These are phyloP conservation scores for Purpureocillium takamizusanense DNA, from an alignment of 2,329 filamentous ascomycete genomes.

Conservation along the genomic window DNA sequence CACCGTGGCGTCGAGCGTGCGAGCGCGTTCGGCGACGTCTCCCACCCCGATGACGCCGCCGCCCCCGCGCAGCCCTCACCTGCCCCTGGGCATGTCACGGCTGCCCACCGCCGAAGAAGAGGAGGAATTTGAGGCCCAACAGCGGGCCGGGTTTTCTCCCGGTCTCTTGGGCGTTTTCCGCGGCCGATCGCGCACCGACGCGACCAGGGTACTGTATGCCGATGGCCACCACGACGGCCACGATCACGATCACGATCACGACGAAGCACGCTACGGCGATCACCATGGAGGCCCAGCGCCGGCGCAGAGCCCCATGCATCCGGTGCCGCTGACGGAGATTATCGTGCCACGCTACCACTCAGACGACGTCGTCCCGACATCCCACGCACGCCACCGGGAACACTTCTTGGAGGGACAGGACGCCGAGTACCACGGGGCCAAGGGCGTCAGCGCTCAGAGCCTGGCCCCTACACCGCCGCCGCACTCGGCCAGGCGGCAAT, in stretches of 20 bases:
- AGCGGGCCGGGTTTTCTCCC: constrained; percentile 31
- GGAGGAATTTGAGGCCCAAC: constrained; percentile 39
- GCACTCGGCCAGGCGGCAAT: constrained; percentile 62
- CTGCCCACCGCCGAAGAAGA: constrained; percentile 61
- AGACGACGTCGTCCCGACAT: constrained; percentile 31
- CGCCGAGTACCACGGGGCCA: constrained; percentile 40
- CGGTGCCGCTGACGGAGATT: constrained; percentile 55
- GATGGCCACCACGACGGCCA: not conserved
- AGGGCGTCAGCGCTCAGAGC: constrained; percentile 30
- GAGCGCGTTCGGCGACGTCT: constrained; percentile 15
- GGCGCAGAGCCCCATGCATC: constrained; percentile 47
- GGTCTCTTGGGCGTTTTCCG: constrained; percentile 43
- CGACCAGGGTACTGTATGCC: too few relatives aligned
- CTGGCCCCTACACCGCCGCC: constrained; percentile 52
- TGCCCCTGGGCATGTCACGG: constrained; percentile 68
- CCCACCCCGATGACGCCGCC: constrained; percentile 16
- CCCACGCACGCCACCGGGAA: constrained; percentile 27
- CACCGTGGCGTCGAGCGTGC: constrained; percentile 34
- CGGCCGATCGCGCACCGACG: too few relatives aligned
- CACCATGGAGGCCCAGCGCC: too few relatives aligned
- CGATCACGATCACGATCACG: constrained; percentile 19
- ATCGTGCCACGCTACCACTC: constrained; percentile 37
- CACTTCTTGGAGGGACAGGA: constrained; percentile 36
- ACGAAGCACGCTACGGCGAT: constrained; percentile 23
- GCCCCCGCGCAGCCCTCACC: constrained; percentile 18